Evolutionary conservation across 2,329 filamentous ascomycete species (phyloP), one percentile per base, ranked within the genome.

Genomic region (Rhynchosporium agropyri): DNA sequence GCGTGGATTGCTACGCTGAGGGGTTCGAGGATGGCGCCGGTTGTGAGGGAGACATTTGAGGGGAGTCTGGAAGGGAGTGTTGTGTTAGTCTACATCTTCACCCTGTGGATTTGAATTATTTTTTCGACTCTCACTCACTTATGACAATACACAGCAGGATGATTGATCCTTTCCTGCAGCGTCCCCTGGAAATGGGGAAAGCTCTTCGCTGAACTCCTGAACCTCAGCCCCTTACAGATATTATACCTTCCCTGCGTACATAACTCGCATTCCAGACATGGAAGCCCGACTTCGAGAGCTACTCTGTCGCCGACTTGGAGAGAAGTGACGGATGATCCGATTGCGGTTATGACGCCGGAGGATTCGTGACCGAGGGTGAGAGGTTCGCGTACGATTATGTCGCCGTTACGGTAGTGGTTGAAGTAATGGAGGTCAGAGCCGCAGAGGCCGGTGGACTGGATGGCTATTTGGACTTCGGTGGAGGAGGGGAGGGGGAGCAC

Each of bases 391-490:
- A 98, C 94, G 65, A 97, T 88, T 90, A 97, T 97, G 70, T 93
- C 93, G 46, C 95, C 94, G 75, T 98, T 98, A 79, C 90, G 90
- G 71, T 94, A 94, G 60, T 90, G 89, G 75, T 95, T 91, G 92
- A 93, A 98, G 82, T 98, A 98, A 80, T 98, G 94, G 62, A 98
- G 88, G 76, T 97, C 93, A 65, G 91, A 96, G 83, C 94, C 95
- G 81, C 95, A 98, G 72, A 98, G 97, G 60, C 95, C 95, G 2
- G 94, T 98, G 78, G 90, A 94, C 78, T 94, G 91, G 75, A 98
- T 85, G 60, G 91, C 91, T 64, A 98, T 78, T 49, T 92, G 92
- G 55, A 97, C 92, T 79, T 97, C 90, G 57, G 62, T 60, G 54
- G 71, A 53, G 28, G 58, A 63, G 56, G 73, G 74, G 15, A 59